phyloP scores from a whole-genome alignment of 129 eudicot genomes.

The Mikania micrantha region DNA sequence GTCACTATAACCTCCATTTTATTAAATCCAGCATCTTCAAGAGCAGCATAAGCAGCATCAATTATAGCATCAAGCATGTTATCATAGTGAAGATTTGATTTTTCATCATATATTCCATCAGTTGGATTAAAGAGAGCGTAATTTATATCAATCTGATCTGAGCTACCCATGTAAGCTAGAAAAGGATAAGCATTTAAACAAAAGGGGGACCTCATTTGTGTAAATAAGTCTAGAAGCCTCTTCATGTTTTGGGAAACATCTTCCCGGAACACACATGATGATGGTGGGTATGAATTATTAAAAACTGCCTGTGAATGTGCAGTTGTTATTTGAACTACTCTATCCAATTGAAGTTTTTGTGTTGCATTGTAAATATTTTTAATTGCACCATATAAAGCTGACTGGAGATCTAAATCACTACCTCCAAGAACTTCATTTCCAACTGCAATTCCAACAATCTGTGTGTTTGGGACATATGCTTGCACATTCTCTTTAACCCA shows the following conservation, averaged over 20 bases:
- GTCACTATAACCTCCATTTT: conserved; percentile 93
- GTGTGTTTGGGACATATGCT: conserved; percentile 52
- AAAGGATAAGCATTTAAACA: conserved; percentile 94
- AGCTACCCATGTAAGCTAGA: conserved; percentile 71
- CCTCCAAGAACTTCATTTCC: conserved; percentile 84
- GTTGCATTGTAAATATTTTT: conserved; percentile 83
- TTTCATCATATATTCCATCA: conserved; percentile 52
- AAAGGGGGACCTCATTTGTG: conserved; percentile 74
- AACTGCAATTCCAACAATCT: conserved; percentile 76
- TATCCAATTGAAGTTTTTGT: conserved; percentile 40
- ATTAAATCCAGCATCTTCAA: conserved; percentile 67
- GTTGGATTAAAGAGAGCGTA: conserved; percentile 69
- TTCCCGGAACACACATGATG: conserved; percentile 55
- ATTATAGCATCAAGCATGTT: conserved; percentile 95
- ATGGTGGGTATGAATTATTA: conserved; percentile 74
- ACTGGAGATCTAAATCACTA: conserved; percentile 44
- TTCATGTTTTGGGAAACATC: conserved; percentile 60
- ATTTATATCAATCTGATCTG: conserved; percentile 66
- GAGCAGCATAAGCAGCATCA: conserved; percentile 87
- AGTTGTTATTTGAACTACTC: conserved; percentile 60
- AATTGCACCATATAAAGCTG: conserved; percentile 51
- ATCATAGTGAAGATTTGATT: conserved; percentile 70
- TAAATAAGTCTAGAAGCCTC: conserved; percentile 71
- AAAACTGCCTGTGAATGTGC: conserved; percentile 82
- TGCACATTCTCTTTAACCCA: conserved; percentile 85